These are phyloP conservation scores for Sporisorium sorghi DNA, from an alignment of 1,284 basidiomycete species.

Conservation along the genomic window DNA sequence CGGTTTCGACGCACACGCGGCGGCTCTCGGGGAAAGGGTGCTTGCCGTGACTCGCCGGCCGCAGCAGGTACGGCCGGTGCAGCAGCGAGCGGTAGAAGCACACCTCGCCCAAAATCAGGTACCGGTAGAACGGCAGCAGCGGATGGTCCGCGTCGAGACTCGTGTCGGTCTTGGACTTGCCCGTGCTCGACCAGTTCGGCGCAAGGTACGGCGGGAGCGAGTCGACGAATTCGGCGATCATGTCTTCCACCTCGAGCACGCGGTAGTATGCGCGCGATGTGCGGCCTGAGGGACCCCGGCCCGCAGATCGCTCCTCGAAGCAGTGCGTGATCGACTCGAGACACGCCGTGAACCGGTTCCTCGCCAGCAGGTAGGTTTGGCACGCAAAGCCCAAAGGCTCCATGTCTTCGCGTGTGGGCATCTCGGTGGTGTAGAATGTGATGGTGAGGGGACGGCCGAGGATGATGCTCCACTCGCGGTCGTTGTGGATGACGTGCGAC, in stretches of 20 bases:
- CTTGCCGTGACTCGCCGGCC: constrained; percentile 42
- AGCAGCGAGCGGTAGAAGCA: constrained; percentile 53
- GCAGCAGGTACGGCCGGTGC: constrained; percentile 46
- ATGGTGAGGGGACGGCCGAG: constrained; percentile 49
- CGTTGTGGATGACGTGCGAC: constrained; percentile 55
- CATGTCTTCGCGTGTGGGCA: constrained; percentile 48
- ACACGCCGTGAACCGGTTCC: constrained; percentile 45
- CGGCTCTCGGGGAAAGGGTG: constrained; percentile 49
- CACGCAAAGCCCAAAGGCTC: constrained; percentile 50
- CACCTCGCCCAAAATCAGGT: constrained; percentile 46
- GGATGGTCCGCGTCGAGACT: constrained; percentile 51
- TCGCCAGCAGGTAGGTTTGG: constrained; percentile 42
- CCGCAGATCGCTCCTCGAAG: constrained; percentile 45
- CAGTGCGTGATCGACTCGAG: constrained; percentile 50
- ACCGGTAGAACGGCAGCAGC: constrained; percentile 46
- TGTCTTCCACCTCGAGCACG: constrained; percentile 50
- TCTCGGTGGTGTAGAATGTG: constrained; percentile 47
- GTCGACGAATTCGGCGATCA: constrained; percentile 50
- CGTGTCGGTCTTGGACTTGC: constrained; percentile 42
- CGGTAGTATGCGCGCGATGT: constrained; percentile 45
- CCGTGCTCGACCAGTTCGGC: constrained; percentile 36
- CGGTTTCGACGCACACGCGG: constrained; percentile 44
- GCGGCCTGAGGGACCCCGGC: constrained; percentile 28
- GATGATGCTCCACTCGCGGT: constrained; percentile 53
- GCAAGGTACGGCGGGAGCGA: constrained; percentile 46